phyloP scores from a whole-genome alignment of 805 yeast species.

The Komagataella mondaviorum region DNA sequence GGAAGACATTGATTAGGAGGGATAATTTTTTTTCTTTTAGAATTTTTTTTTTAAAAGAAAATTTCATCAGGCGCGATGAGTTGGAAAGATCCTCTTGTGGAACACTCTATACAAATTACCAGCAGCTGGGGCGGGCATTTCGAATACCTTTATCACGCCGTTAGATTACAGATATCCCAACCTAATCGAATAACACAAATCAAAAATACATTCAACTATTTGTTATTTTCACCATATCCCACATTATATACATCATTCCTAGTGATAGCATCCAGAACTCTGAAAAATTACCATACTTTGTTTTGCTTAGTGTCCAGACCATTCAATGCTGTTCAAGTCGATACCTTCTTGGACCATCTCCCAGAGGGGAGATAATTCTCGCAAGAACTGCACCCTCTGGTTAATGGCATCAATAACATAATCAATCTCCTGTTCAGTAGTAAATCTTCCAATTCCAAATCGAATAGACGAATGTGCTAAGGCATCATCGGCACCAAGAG shows the following conservation, averaged over 20 bases:
- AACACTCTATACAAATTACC: too few relatives aligned
- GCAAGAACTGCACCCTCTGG: constrained; percentile 80
- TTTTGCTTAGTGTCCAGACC: constrained; percentile 84
- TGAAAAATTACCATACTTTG: neutral
- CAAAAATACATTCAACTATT: neutral
- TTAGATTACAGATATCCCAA: neutral
- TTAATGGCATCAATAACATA: constrained; percentile 82
- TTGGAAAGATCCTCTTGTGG: neutral
- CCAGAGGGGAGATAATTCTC: constrained; percentile 94
- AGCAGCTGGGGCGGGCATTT: neutral
- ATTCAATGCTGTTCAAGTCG: constrained; percentile 83
- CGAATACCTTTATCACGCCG: neutral
- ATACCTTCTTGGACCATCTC: constrained; percentile 99
- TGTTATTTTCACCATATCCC: neutral
- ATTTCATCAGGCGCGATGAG: neutral
- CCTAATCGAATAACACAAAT: neutral
- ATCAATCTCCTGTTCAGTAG: constrained; percentile 92
- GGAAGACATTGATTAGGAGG: neutral
- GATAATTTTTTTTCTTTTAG: constrained; percentile 9
- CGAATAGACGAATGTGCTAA: constrained; percentile 97
- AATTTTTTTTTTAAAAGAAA: constrained; percentile 26
- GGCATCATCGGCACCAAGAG: constrained; percentile 96
- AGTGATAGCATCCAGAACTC: neutral
- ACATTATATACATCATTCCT: neutral
- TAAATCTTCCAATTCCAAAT: constrained; percentile 94